A percentile compares a stretch with the other conserved stretches of the same genome.
phyloP scores from a whole-genome alignment of 139 green algal genomes.

The Chara braunii region DNA sequence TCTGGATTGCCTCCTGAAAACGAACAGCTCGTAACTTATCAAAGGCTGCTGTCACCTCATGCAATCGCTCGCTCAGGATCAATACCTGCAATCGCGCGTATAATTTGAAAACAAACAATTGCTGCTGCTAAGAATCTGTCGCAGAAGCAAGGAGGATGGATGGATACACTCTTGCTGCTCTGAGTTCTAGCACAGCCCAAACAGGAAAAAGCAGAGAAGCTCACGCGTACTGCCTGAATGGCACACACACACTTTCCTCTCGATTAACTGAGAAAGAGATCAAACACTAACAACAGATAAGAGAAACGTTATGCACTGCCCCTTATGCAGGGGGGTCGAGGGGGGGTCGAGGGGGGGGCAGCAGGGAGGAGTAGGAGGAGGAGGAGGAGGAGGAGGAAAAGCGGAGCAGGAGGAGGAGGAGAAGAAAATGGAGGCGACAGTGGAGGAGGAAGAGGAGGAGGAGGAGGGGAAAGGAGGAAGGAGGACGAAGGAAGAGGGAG shows the following conservation, averaged over 20 bases:
- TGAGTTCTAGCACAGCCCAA: background rate
- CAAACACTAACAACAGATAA: too few relatives aligned
- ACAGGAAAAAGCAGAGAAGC: background rate
- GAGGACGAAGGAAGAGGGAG: too few relatives aligned
- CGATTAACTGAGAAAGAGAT: background rate
- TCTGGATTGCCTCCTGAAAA: constrained; percentile 52
- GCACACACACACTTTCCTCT: background rate
- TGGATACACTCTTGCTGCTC: background rate
- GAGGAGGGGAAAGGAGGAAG: too few relatives aligned
- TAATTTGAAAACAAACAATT: background rate
- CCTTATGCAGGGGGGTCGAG: too few relatives aligned
- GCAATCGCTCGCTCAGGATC: constrained; percentile 62
- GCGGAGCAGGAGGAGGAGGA: too few relatives aligned
- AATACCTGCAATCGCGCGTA: constrained; percentile 53
- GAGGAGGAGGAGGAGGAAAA: too few relatives aligned
- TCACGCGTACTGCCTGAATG: background rate
- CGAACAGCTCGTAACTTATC: constrained; percentile 52
- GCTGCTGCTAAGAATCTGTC: background rate
- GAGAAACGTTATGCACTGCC: too few relatives aligned
- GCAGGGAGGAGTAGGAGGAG: too few relatives aligned
- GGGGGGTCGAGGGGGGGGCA: too few relatives aligned
- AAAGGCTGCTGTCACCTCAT: constrained; percentile 47
- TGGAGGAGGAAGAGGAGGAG: too few relatives aligned
- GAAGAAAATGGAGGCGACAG: too few relatives aligned
- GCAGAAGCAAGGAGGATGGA: constrained; percentile 3